A percentile compares a stretch with the other conserved stretches of the same genome.
phyloP scores from a whole-genome alignment of 140 eudicot species.

The Anethum foeniculum region DNA sequence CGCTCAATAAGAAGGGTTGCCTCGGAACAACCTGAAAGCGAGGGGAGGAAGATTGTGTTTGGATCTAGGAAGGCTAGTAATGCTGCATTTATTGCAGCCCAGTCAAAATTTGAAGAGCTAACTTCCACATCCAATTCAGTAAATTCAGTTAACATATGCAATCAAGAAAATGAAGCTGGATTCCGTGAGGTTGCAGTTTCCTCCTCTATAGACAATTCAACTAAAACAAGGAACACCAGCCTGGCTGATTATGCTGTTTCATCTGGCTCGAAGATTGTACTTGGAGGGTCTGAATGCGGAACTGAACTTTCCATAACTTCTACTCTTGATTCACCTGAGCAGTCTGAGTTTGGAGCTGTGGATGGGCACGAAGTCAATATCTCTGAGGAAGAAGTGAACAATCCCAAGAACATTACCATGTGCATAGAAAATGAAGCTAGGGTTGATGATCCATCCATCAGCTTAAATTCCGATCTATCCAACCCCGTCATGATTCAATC shows the following conservation, averaged over 20 bases:
- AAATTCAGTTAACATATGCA: constrained; percentile 10
- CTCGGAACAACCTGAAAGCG: constrained; percentile 18
- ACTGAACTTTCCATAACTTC: constrained; percentile 60
- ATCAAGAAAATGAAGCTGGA: constrained; percentile 16
- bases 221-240: constrained; percentile 13
- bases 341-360: constrained; percentile 33
- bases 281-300: constrained; percentile 47
- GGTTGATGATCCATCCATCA: constrained; percentile 8
- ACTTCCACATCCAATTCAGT: constrained; percentile 12
- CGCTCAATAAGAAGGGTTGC: constrained; percentile 15
- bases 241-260: constrained; percentile 21
- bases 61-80: constrained; percentile 24
- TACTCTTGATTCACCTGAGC: constrained; percentile 60
- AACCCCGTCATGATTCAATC: constrained; percentile 16
- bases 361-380: constrained; percentile 21
- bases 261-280: constrained; percentile 28
- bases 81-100: constrained; percentile 33
- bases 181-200: constrained; percentile 13
- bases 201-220: constrained; percentile 14
- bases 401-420: neutral
- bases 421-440: constrained; percentile 19
- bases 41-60: constrained; percentile 18
- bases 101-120: constrained; percentile 29
- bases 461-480: constrained; percentile 15
- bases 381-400: constrained; percentile 13